Percentiles rank a stretch among this genome's conserved stretches.
These are phyloP conservation scores for Neofusicoccum umdonicola DNA, from an alignment of 2,329 filamentous ascomycete species.

Conservation along the genomic window DNA sequence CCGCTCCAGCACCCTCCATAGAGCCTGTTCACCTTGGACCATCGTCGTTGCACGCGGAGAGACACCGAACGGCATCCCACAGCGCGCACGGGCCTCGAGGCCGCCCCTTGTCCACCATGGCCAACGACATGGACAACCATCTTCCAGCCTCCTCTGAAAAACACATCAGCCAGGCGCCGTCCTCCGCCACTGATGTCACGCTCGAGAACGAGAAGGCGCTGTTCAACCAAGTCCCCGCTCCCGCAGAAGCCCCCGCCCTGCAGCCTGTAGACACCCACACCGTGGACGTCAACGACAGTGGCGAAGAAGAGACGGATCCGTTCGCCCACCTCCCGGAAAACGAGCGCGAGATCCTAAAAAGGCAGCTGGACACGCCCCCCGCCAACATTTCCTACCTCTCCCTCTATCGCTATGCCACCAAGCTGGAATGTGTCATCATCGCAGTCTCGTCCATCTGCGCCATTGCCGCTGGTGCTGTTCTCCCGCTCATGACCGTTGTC, in stretches of 20 bases:
- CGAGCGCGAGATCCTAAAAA: conserved; percentile 66
- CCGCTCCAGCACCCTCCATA: too few relatives aligned
- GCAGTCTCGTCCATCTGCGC: conserved; percentile 60
- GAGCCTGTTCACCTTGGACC: too few relatives aligned
- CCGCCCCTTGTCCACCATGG: conserved; percentile 1
- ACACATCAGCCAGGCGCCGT: conserved; percentile 2
- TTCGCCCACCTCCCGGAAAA: conserved; percentile 62
- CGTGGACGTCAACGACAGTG: conserved; percentile 29
- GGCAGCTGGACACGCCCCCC: conserved; percentile 65
- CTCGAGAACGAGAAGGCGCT: conserved; percentile 16
- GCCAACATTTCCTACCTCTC: conserved; percentile 63
- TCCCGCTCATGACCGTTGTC: conserved; percentile 70
- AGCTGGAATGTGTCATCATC: conserved; percentile 64
- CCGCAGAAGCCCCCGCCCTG: not conserved
- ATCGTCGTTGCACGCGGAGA: too few relatives aligned
- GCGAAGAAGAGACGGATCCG: conserved; percentile 50
- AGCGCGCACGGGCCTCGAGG: not conserved
- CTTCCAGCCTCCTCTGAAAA: not conserved
- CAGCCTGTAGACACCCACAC: conserved; percentile 2
- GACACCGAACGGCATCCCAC: not conserved
- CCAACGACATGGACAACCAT: not conserved
- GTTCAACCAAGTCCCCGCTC: not conserved
- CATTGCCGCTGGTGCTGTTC: conserved; percentile 69
- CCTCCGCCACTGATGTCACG: conserved; percentile 6
- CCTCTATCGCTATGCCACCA: conserved; percentile 69